Evolutionary conservation across 2,329 filamentous ascomycete species (phyloP), one percentile per base, ranked within the genome.

Genomic region (Plenodomus biglobosus): DNA sequence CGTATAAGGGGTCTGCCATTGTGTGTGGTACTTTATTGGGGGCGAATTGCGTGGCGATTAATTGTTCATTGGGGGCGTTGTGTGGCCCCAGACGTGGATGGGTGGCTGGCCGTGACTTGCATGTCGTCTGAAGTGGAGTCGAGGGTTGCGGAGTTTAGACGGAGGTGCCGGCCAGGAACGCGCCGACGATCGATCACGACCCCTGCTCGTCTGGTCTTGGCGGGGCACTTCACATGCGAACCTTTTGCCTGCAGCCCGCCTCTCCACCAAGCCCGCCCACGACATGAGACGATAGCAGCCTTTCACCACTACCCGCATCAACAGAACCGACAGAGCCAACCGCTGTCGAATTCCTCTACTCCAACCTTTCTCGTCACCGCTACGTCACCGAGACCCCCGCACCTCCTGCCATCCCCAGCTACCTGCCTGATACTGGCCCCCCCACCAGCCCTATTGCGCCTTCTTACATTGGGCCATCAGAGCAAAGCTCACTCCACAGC

Each of bases 1-100:
- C 89, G 63, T 89, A 86, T 34, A 95, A 78, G 15, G 87, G 78
- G 66, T 92, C 88, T 20, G 58, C 53, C 61, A 64, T 64, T 6
- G 19, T n/a, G n/a, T n/a, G n/a, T n/a, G n/a, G n/a, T n/a, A n/a
- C n/a, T n/a, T n/a, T n/a, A n/a, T n/a, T n/a, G n/a, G n/a, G n/a
- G n/a, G n/a, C n/a, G n/a, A n/a, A n/a, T n/a, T n/a, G n/a, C n/a
- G n/a, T n/a, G n/a, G n/a, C n/a, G n/a, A n/a, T n/a, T n/a, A n/a
- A n/a, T 24, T 24, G 22, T 24, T 24, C 22, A 11, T 24, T 24
- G 34, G 15, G 7, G 34, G 5, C 15, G 15, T n/a, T n/a, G 13
- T 18, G 5, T 37, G 32, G 24, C 30, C 11, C 15, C 27, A 10
- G 3, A n/a, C 19, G 32, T 24, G 42, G 46, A 21, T 43, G 52